Evolutionary conservation across 202 grass and related monocot genomes (phyloP).

Genomic region (Brachypodium distachyon): DNA sequence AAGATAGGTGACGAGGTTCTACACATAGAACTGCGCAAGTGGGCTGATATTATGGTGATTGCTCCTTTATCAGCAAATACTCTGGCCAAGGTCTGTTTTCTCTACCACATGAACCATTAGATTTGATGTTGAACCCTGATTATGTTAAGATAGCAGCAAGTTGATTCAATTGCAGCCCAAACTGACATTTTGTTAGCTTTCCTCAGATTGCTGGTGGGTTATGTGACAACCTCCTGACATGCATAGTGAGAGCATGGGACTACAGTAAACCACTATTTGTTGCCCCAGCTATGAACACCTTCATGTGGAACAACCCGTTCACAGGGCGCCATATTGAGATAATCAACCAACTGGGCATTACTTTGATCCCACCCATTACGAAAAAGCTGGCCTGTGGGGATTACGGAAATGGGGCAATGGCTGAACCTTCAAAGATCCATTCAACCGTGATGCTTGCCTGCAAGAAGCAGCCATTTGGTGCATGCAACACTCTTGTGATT

Average conservation of each 20-base stretch:
- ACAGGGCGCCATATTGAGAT: slow-evolving; percentile 57
- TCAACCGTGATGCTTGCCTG: slow-evolving; percentile 44
- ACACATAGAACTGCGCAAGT: slow-evolving; percentile 90
- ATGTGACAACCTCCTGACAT: slow-evolving; percentile 92
- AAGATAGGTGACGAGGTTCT: slow-evolving; percentile 88
- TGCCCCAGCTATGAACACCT: slow-evolving; percentile 91
- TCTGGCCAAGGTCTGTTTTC: slow-evolving; percentile 61
- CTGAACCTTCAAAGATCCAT: slow-evolving; percentile 55
- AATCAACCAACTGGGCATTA: slow-evolving; percentile 54
- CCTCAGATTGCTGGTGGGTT: slow-evolving; percentile 76
- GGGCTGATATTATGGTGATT: slow-evolving; percentile 88
- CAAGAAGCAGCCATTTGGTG: slow-evolving; percentile 16
- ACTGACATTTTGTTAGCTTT: not conserved
- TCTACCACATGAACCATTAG: not conserved
- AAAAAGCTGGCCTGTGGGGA: slow-evolving; percentile 73
- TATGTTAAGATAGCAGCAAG: not conserved
- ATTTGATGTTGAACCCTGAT: not conserved
- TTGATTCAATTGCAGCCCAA: not conserved
- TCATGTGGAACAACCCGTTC: slow-evolving; percentile 85
- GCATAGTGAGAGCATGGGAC: slow-evolving; percentile 89
- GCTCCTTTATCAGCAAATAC: slow-evolving; percentile 88
- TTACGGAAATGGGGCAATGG: slow-evolving; percentile 83
- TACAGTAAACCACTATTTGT: slow-evolving; percentile 69
- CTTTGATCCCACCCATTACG: slow-evolving; percentile 45
- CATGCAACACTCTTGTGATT: not conserved